These are phyloP conservation scores for Phytophthora ohioensis DNA, from an alignment of 352 stramenopile genomes.

Conservation along the genomic window DNA sequence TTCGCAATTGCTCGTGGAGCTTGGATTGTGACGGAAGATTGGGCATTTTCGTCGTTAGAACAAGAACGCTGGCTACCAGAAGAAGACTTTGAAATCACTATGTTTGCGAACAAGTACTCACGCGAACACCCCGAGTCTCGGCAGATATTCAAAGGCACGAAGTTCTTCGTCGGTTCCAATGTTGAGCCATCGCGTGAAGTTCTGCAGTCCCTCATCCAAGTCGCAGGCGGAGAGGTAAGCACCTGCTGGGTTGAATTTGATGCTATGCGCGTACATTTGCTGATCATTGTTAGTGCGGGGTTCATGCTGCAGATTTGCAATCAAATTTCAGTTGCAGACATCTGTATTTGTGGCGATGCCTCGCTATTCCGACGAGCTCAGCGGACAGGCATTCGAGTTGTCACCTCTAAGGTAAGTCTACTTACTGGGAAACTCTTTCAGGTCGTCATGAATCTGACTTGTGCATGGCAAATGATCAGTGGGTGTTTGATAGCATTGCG, in stretches of 20 bases:
- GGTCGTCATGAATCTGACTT: slow-evolving; percentile 1
- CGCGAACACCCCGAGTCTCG: slow-evolving; percentile 56
- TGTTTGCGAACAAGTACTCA: slow-evolving; percentile 59
- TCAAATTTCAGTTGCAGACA: slow-evolving; percentile 70
- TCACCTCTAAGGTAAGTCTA: slow-evolving; percentile 66
- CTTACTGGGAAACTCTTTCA: background rate
- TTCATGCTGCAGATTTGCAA: slow-evolving; percentile 63
- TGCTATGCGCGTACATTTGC: background rate
- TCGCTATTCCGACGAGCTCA: slow-evolving; percentile 68
- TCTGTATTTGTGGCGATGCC: slow-evolving; percentile 74
- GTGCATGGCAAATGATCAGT: slow-evolving; percentile 37
- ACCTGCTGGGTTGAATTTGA: background rate
- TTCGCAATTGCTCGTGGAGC: slow-evolving; percentile 84
- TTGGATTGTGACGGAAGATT: slow-evolving; percentile 84
- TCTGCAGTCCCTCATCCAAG: slow-evolving; percentile 77
- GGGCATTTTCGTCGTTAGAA: slow-evolving; percentile 83
- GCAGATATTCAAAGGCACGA: slow-evolving; percentile 68
- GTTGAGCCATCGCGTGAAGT: slow-evolving; percentile 79
- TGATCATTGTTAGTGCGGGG: slow-evolving; percentile 8
- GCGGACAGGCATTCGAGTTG: slow-evolving; percentile 62
- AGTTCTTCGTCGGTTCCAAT: slow-evolving; percentile 79
- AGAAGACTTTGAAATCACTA: slow-evolving; percentile 67
- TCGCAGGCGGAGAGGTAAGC: slow-evolving; percentile 76
- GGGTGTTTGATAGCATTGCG: slow-evolving; percentile 84
- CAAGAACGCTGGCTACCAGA: slow-evolving; percentile 77